Base-by-base conservation (phyloP, 169 alveolate species). In the Eimeria tenella region DNA sequence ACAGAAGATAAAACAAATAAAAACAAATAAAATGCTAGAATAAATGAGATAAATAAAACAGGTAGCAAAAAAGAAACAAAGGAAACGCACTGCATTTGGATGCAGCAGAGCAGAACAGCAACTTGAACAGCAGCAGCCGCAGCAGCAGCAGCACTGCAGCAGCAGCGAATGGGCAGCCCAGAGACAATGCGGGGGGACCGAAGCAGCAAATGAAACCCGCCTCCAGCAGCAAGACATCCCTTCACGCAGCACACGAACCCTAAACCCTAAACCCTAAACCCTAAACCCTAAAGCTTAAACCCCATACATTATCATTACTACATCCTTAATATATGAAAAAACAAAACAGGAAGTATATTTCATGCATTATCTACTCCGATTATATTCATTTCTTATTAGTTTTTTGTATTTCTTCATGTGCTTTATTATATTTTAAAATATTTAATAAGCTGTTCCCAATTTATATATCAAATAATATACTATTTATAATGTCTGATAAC, bases 131-230 rank as follows among this genome's bases (percentile, higher is more conserved):
- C 68, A 58, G 68, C 68, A 58, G 68, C 19, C 68, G 11, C 68
- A 58, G 68, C 19, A 58, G 68, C 11, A 58, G 68, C 21, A 58
- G 68, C 82, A 73, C 82, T 11, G 82, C 82, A 9, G 82, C 23
- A 11, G 82, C 49, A 2, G 82, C 82, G 21, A 73, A 73, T 31
- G 50, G 82, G 49, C 82, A 73, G 15, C 82, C 55, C 7, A 73
- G 23, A 21, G 82, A 21, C 58, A 73, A 50, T 5, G 82, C 50
- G 19, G 55, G 55, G 53, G 82, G 82, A 6, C 58, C 82, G 56
- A 73, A 73, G 82, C 82, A 73, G 58, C 82, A 73, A 73, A 73
- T 73, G 82, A 73, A 73, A 19, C 82, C 82, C 13, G 53, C 49
- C 55, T 73, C 82, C n/a, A 73, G 55, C 55, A 73, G 55, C 82